Base-by-base conservation (phyloP, 768 basidiomycete species). In the Mycena amicta region DNA sequence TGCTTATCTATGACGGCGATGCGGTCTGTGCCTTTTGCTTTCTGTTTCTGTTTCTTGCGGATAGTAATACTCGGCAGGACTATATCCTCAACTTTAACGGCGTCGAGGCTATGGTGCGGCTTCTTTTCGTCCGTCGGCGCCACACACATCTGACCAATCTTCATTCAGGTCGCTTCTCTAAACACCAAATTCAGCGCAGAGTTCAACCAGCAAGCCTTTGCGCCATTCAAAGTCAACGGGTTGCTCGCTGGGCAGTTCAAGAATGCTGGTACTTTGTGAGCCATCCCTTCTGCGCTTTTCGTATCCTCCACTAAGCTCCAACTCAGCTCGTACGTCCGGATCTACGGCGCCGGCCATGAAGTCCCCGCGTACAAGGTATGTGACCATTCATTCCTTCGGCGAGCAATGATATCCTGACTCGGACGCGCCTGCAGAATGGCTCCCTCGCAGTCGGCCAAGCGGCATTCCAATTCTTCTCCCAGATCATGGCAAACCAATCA, bases 71-170 rank as follows among this genome's bases (percentile, higher is more conserved):
- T n/a, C n/a, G n/a, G n/a, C 46, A 67, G 51, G 75, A 77, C 57
- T 74, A 69, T 59, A 76, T 77, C 64, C 65, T 70, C 47, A 80
- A 79, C 65, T 78, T 68, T 56, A 60, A 70, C 20, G 78, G 79
- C n/a, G 72, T 80, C 26, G 78, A 80, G 67, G 72, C 71, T 16
- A 77, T 80, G 77, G 75, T 80, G 18, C 27, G 61, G 50, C 25
- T n/a, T 29, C n/a, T n/a, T n/a, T n/a, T n/a, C n/a, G n/a, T n/a
- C n/a, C n/a, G n/a, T n/a, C n/a, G n/a, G n/a, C n/a, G n/a, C n/a
- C n/a, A n/a, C n/a, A n/a, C n/a, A n/a, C n/a, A n/a, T n/a, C n/a
- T n/a, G n/a, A n/a, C n/a, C n/a, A n/a, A n/a, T n/a, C n/a, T n/a
- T n/a, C n/a, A n/a, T n/a, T n/a, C 53, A 59, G 57, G 47, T 56